Base-by-base conservation (phyloP, 1,284 basidiomycete species). In the Leccinum holopus region DNA sequence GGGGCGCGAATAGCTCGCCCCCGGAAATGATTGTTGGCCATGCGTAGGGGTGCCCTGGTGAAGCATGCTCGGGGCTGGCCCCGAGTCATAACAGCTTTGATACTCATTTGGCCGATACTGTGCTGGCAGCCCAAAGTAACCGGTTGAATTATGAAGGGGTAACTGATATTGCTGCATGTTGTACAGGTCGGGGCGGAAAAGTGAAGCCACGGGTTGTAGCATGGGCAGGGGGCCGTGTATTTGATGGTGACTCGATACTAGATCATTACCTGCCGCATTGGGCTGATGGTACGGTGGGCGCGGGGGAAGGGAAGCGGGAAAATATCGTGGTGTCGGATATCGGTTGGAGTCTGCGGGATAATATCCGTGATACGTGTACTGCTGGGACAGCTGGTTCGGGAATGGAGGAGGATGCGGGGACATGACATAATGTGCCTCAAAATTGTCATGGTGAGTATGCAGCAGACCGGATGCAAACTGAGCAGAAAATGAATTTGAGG, bases 21-120 rank as follows among this genome's bases (percentile, higher is more conserved):
- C 66, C 18, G 10, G 44, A 71, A 81, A 81, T 61, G 74, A 76
- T 11, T 69, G 72, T 49, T 77, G 79, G 66, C 80, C 83, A n/a
- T 79, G 71, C 3, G 68, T 68, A 7, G 63, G 70, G 12, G 66
- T 60, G 1, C 63, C 63, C 12, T 81, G 80, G 57, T 77, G 79
- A 58, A 78, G 77, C 10, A 71, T 74, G 32, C 67, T 57, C 47
- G 66, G 30, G 57, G 77, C 47, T 47, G 74, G 30, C 60, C 68
- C 65, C 35, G 74, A 78, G 16, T 80, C 78, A 30, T 84, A 68
- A 65, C 84, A 87, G 80, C 82, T 88, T 37, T 74, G 78, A 67
- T 80, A 82, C 33, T 78, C 68, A 1, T 75, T 73, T n/a, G 75
- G 73, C 1, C 78, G 72, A 64, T 78, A 83, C 1, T 81, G 74